Evolutionary conservation across 768 basidiomycete genomes (phyloP), one percentile per base, ranked within the genome.

Genomic region (Lactarius akahatsu): DNA sequence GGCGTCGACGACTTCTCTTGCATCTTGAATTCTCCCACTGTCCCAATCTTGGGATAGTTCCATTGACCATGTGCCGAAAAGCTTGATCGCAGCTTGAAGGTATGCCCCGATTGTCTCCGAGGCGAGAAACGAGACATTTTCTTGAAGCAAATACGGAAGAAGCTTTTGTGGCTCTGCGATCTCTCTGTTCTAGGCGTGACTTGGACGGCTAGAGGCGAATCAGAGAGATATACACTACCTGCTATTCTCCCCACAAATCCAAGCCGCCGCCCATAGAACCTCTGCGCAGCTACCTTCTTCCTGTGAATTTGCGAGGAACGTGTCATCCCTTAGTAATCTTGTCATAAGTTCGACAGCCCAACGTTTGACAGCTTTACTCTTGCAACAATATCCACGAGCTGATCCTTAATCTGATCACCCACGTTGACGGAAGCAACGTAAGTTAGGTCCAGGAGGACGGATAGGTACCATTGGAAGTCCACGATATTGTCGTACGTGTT

Each of bases 401-500:
- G 91, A 67, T 94, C 87, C 15, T 88, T 83, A 62, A 98, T 90
- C 71, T 90, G 84, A 0, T 78, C 72, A 2, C 94, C 94, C 57
- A 97, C 81, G 69, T 91, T 81, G 57, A 89, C 92, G 32, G 87
- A 85, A 59, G 94, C 90, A 47, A 98, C 83, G 73, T 97, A 93
- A 0, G 93, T 88, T 10, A 98, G 81, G 73, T 98, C 95, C 56
- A 98, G 85, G 34, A 98, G 86, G 9, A 96, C 94, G 5, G 96
- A 97, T 26, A 98, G 82, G 75, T 94, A 97, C 96, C 97, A 99
- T 74, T 98, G 93, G 73, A 98, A 98, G 77, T 98, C 96, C 55
- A 84, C 82, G 32, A 99, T 83, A 72, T 94, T 90, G 61, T 89
- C 87, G 74, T 96, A 98, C 26, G 89, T 90, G 43, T 87, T 87